Conservation (phyloP, 164 flowering plant species). For the Cinnamomum chago region DNA sequence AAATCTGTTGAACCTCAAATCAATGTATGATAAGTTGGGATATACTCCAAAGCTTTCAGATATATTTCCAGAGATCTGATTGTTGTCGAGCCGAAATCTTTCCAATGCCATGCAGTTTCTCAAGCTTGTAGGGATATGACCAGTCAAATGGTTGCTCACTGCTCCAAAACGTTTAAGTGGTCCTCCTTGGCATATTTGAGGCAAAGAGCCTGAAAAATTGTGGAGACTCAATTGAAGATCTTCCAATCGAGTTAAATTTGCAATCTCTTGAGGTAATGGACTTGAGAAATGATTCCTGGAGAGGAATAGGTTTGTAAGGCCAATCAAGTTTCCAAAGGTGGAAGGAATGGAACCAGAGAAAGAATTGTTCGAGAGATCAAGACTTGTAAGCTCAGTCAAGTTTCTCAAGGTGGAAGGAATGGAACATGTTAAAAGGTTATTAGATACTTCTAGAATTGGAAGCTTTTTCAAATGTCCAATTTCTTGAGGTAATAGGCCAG, state of each 20-base stretch:
- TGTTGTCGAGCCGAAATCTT: background rate
- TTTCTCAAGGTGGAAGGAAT: slow-evolving; percentile 18
- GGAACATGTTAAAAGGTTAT: too few species aligned
- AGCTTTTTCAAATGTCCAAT: too few species aligned
- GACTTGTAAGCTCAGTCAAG: background rate
- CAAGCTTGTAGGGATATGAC: background rate
- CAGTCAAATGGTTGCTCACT: background rate
- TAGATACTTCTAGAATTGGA: too few species aligned
- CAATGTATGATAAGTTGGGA: background rate
- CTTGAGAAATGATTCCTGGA: too few species aligned
- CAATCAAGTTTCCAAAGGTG: too few species aligned
- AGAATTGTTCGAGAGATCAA: too few species aligned
- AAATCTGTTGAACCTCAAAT: slow-evolving; percentile 1
- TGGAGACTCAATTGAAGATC: background rate
- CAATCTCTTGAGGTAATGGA: too few species aligned
- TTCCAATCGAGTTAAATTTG: too few species aligned
- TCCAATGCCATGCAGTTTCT: background rate
- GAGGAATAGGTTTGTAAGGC: too few species aligned
- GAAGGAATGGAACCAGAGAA: too few species aligned
- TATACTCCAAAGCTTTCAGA: background rate
- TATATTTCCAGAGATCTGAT: slow-evolving; percentile 4
- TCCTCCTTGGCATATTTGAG: background rate
- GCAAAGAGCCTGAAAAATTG: background rate
- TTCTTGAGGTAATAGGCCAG: too few species aligned
- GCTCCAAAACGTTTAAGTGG: background rate